Evolutionary conservation across 805 yeast species (phyloP).

Genomic region (Saccharomycopsis synnaedendra): DNA sequence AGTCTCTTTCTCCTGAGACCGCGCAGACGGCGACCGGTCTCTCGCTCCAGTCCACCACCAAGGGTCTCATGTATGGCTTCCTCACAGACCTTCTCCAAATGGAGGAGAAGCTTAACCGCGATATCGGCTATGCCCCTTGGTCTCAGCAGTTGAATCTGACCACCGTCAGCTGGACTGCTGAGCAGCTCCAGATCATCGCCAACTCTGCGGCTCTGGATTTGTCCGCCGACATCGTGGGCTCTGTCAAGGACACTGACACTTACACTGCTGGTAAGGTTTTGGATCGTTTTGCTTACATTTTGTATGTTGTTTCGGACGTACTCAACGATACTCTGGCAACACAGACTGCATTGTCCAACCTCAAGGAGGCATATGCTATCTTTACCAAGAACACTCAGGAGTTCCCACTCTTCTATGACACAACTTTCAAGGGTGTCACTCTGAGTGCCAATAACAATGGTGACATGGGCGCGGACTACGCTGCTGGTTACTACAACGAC

Average conservation of each 20-base stretch:
- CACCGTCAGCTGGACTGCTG: conserved; percentile 20
- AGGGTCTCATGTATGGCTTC: conserved; percentile 36
- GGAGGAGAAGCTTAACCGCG: conserved; percentile 31
- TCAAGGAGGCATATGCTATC: conserved; percentile 29
- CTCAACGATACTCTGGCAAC: conserved; percentile 28
- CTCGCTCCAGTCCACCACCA: conserved; percentile 35
- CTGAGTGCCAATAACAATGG: conserved; percentile 35
- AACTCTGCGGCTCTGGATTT: conserved; percentile 27
- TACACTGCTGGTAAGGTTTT: conserved; percentile 38
- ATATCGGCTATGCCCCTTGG: conserved; percentile 35
- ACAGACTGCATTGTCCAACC: conserved; percentile 20
- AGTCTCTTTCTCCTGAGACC: conserved; percentile 28
- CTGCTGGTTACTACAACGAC: conserved; percentile 41
- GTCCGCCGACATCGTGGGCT: conserved; percentile 29
- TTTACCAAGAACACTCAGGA: conserved; percentile 29
- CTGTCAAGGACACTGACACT: conserved; percentile 37
- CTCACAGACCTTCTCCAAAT: conserved; percentile 30
- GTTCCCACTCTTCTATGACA: conserved; percentile 39
- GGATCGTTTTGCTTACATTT: conserved; percentile 40
- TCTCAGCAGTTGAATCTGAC: conserved; percentile 22
- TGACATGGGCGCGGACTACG: conserved; percentile 36
- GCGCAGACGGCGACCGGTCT: conserved; percentile 24
- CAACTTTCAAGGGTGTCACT: conserved; percentile 37
- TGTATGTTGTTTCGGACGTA: conserved; percentile 35
- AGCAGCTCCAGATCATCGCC: conserved; percentile 22